These are phyloP conservation scores for Cutaneotrichosporon mucoides DNA, from an alignment of 1,284 basidiomycete species.

Conservation along the genomic window DNA sequence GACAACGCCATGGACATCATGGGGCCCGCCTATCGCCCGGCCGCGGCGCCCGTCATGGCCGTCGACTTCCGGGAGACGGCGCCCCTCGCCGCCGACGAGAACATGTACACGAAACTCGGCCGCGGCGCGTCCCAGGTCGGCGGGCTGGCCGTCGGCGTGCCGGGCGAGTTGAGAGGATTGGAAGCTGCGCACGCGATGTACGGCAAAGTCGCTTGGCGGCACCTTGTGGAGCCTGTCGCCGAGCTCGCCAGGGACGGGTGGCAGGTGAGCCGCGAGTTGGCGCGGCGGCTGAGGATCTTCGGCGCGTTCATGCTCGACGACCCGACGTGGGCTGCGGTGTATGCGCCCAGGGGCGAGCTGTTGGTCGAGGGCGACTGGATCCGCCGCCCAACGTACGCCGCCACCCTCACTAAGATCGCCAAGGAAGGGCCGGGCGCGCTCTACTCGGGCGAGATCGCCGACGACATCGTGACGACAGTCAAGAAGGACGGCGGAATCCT, in stretches of 20 bases:
- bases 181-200: conserved; percentile 41
- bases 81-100: conserved; percentile 63
- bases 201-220: conserved; percentile 64
- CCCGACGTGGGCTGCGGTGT: conserved; percentile 72
- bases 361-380: conserved; percentile 71
- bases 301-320: conserved; percentile 65
- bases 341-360: conserved; percentile 70
- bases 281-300: conserved; percentile 60
- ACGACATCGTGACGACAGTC: conserved; percentile 40
- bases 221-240: conserved; percentile 69
- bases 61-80: conserved; percentile 88
- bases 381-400: conserved; percentile 57
- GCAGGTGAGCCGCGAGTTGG: conserved; percentile 70
- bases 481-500: conserved; percentile 40
- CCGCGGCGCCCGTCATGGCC: conserved; percentile 57
- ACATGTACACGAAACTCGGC: conserved; percentile 72
- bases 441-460: conserved; percentile 45
- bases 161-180: conserved; percentile 81
- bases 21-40: background rate
- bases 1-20: background rate
- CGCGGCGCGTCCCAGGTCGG: conserved; percentile 69
- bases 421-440: conserved; percentile 40
- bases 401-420: conserved; percentile 43
- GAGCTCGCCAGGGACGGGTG: conserved; percentile 67
- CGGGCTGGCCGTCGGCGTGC: conserved; percentile 76